Evolutionary conservation across 495 filamentous ascomycete species (phyloP), one percentile per base, ranked within the genome.

Genomic region (Amphirosellinia nigrospora): DNA sequence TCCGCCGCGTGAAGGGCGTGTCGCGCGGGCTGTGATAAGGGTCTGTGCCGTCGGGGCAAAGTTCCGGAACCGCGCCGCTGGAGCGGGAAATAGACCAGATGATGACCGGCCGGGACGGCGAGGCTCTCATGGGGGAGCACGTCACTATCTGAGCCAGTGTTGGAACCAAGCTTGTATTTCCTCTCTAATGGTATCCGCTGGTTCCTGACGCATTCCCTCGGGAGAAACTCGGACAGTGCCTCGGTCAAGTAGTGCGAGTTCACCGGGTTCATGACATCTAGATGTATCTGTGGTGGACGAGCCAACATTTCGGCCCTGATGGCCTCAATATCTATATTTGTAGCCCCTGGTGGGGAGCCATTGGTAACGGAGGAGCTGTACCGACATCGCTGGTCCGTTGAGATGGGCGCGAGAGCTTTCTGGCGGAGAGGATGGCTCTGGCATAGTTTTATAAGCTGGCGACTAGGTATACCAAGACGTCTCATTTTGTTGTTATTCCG

Each of bases 21-120:
- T 41, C 21, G 2, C n/a, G 53, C 0, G 93, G 92, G 52, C 85
- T 89, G 69, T 94, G 92, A 2, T 86, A 86, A 3, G 81, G 78
- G 78, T 95, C 93, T 1, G 91, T 92, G 41, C 93, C 93, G 79
- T 96, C 93, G 3, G 78, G 74, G 1, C 89, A 85, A 4, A 94
- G 85, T 3, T 85, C 74, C 19, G 74, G 74, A 79, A 67, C 86
- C 81, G 2, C 84, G 78, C 58, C 87, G 82, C 45, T 85, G 83
- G 0, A 89, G 85, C 1, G 91, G 89, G 80, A 92, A 94, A 79
- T 94, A 92, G 30, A 89, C 85, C 11, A 93, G 82, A 72, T 95
- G 92, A 76, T 93, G 89, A 11, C 89, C 91, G 3, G 86, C 83
- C 0, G 89, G 90, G 0, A 93, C 71, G 7, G 23, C 6, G 4